Conservation (phyloP, 2,329 filamentous ascomycete genomes). For the Talaromyces sp. region DNA sequence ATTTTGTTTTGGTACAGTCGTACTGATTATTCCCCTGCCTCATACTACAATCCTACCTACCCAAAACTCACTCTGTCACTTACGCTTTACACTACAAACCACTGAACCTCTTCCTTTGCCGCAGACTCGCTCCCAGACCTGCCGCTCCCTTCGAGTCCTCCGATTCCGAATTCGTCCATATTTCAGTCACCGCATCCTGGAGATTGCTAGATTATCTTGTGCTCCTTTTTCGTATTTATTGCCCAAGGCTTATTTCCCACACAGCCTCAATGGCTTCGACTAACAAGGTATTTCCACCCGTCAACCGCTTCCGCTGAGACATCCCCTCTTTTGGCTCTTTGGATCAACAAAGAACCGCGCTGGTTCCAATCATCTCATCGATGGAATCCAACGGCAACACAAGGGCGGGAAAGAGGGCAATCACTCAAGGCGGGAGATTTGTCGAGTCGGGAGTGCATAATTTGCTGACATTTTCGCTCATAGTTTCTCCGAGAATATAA, state of each 20-base stretch:
- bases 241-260: conserved; percentile 6
- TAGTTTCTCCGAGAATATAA: conserved; percentile 91
- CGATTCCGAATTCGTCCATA: not conserved
- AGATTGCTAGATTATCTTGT: conserved; percentile 9
- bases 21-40: conserved; percentile 6
- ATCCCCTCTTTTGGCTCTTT: not conserved
- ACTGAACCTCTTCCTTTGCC: not conserved
- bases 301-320: not conserved
- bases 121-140: conserved; percentile 12
- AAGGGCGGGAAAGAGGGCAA: not conserved
- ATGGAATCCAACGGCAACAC: not conserved
- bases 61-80: not conserved
- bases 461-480: conserved; percentile 22
- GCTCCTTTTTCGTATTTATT: conserved; percentile 8
- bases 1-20: conserved; percentile 8
- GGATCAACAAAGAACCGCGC: not conserved
- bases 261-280: conserved; percentile 18
- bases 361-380: not conserved
- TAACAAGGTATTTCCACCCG: conserved; percentile 14
- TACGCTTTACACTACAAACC: not conserved
- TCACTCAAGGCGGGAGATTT: not conserved
- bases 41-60: conserved; percentile 2
- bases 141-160: conserved; percentile 10
- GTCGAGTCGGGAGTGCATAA: not conserved
- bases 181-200: conserved; percentile 16